phyloP scores from a whole-genome alignment of 345 rosid species.

The Eutrema japonicum region DNA sequence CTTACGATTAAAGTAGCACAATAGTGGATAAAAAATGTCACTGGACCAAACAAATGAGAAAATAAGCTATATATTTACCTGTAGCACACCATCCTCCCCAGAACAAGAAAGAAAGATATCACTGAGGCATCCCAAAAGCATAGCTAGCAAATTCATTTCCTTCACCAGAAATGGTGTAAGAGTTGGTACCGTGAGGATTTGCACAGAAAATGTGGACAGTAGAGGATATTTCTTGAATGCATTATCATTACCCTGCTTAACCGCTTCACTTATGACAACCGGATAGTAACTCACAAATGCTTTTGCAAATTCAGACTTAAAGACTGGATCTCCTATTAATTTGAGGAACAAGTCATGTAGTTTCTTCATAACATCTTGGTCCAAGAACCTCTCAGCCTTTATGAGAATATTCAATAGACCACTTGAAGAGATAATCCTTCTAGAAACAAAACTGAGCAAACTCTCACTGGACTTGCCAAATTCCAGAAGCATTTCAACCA shows the following conservation, averaged over 20 bases:
- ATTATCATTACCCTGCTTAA: slow-evolving; percentile 55
- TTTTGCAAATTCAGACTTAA: slow-evolving; percentile 88
- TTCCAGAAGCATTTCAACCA: slow-evolving; percentile 83
- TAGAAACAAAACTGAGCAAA: slow-evolving; percentile 85
- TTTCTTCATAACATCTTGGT: slow-evolving; percentile 52
- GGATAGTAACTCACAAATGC: slow-evolving; percentile 81
- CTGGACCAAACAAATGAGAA: slow-evolving; percentile 18
- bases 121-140: slow-evolving; percentile 76
- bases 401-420: slow-evolving; percentile 75
- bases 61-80: slow-evolving; percentile 51
- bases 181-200: slow-evolving; percentile 93
- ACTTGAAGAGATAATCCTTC: slow-evolving; percentile 56
- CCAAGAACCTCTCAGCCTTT: slow-evolving; percentile 73
- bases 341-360: slow-evolving; percentile 82
- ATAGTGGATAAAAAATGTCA: slow-evolving; percentile 18
- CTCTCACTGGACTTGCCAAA: slow-evolving; percentile 83
- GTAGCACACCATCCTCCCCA: slow-evolving; percentile 78
- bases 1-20: slow-evolving; percentile 3
- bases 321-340: slow-evolving; percentile 83
- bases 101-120: slow-evolving; percentile 68
- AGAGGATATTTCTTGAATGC: slow-evolving; percentile 58
- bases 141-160: slow-evolving; percentile 69
- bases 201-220: slow-evolving; percentile 81
- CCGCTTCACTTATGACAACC: slow-evolving; percentile 58
- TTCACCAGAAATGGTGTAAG: slow-evolving; percentile 87